Base-by-base conservation (phyloP, 108 stramenopile species). In the Aurantiochytrium sp. region DNA sequence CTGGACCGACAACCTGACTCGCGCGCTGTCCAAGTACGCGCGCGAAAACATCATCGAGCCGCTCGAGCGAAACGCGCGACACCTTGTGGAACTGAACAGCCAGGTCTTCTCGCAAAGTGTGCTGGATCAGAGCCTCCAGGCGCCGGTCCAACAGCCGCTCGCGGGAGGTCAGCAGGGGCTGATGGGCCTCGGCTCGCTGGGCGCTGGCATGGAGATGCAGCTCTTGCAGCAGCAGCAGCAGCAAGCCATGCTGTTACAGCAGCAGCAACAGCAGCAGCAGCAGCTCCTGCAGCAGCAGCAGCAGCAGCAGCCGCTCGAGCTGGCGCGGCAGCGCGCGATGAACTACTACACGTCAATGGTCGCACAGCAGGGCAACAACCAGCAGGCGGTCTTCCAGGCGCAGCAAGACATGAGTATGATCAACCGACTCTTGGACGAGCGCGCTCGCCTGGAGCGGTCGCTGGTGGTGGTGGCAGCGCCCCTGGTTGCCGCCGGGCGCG, bases 1-100 rank as follows among this genome's bases (percentile, higher is more conserved):
- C 42, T 81, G 73, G 73, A 81, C 73, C 10, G 73, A 81, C 45
- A 81, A 81, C 39, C n/a, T 81, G 21, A 81, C 4, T 37, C 39
- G 73, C 19, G 73, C 73, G 45, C 45, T 81, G 42, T 81, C 42
- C 42, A 81, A 81, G 30, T 48, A 81, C 73, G 73, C 45, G 6
- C 39, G 73, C 24, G 73, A 81, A 12, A 41, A 81, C 17, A 42
- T 81, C 8, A 48, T 81, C 24, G 42, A 48, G 39, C 42, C 73
- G 39, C 73, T 81, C 42, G 73, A 81, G 30, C 21, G 45, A 6
- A 81, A 81, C 3, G 32, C 39, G n/a, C 39, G 45, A 19, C n/a
- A 48, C 24, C 45, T 81, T 5, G n/a, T 41, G 2, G 73, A 81
- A 24, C 45, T 81, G 73, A 41, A 41, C 42, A 48, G 45, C 39